These are phyloP conservation scores for Posidonia australis DNA, from an alignment of 106 monocot species.

Conservation along the genomic window DNA sequence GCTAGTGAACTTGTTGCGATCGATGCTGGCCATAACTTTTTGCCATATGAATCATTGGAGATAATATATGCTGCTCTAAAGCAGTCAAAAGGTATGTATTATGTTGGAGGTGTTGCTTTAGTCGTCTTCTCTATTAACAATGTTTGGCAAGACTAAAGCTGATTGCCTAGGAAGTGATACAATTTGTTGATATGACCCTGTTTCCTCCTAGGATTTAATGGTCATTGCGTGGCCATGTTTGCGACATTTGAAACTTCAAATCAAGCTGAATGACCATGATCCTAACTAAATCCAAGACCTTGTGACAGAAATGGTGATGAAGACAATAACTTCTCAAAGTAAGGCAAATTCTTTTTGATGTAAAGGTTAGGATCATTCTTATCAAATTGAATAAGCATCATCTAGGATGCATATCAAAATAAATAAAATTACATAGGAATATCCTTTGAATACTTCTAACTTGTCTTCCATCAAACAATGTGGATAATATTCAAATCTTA, in stretches of 20 bases:
- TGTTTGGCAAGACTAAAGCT: not conserved
- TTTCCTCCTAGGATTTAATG: not conserved
- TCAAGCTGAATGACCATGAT: not conserved
- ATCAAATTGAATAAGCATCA: too few relatives aligned
- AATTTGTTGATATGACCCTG: not conserved
- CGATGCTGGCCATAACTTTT: slow-evolving; percentile 58
- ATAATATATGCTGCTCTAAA: slow-evolving; percentile 49
- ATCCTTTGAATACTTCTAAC: too few relatives aligned
- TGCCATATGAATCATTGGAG: slow-evolving; percentile 53
- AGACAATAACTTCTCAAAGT: not conserved
- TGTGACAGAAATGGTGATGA: not conserved
- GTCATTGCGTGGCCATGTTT: not conserved
- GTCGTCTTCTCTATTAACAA: not conserved
- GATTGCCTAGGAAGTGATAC: not conserved
- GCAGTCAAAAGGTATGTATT: slow-evolving; percentile 31
- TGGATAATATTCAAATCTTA: too few relatives aligned
- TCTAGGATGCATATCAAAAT: too few relatives aligned
- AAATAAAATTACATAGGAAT: too few relatives aligned
- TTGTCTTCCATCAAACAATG: too few relatives aligned
- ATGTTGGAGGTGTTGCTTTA: not conserved
- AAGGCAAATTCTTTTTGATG: not conserved
- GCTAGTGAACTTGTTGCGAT: slow-evolving; percentile 44
- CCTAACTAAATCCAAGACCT: too few relatives aligned
- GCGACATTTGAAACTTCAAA: not conserved
- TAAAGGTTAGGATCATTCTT: not conserved